phyloP scores from a whole-genome alignment of 306 rosid genomes.

The Nissolia schottii region DNA sequence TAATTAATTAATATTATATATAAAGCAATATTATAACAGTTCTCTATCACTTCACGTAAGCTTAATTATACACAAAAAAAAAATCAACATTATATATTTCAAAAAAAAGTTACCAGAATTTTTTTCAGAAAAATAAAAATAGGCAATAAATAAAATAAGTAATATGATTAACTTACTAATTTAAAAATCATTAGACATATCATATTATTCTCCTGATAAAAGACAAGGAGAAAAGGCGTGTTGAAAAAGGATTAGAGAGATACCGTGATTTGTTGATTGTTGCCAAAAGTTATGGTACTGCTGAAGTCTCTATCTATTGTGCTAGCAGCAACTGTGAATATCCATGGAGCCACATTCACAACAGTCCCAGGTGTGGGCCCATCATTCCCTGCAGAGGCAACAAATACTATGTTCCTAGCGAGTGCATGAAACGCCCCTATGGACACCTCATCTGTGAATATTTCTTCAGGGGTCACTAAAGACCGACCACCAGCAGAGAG shows the following conservation, averaged over 20 bases:
- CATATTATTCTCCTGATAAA: too few species aligned
- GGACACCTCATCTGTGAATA: slow-evolving; percentile 27
- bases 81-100: too few species aligned
- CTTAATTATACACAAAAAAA: too few species aligned
- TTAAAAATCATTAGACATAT: too few species aligned
- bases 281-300: slow-evolving; percentile 40
- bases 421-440: slow-evolving; percentile 66
- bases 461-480: neutral
- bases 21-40: too few species aligned
- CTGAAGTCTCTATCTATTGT: slow-evolving; percentile 53
- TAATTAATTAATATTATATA: too few species aligned
- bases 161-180: too few species aligned
- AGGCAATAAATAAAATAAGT: too few species aligned
- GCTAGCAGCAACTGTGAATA: slow-evolving; percentile 62
- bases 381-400: slow-evolving; percentile 56
- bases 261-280: slow-evolving; percentile 27
- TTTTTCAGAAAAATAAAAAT: too few species aligned
- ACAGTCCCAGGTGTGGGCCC: slow-evolving; percentile 50
- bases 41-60: too few species aligned
- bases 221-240: neutral
- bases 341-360: slow-evolving; percentile 58
- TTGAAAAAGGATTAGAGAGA: too few species aligned
- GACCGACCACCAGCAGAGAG: slow-evolving; percentile 37
- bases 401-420: slow-evolving; percentile 33
- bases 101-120: too few species aligned